Conservation (phyloP, 2,329 filamentous ascomycete species). For the Penicillium concentricum region DNA sequence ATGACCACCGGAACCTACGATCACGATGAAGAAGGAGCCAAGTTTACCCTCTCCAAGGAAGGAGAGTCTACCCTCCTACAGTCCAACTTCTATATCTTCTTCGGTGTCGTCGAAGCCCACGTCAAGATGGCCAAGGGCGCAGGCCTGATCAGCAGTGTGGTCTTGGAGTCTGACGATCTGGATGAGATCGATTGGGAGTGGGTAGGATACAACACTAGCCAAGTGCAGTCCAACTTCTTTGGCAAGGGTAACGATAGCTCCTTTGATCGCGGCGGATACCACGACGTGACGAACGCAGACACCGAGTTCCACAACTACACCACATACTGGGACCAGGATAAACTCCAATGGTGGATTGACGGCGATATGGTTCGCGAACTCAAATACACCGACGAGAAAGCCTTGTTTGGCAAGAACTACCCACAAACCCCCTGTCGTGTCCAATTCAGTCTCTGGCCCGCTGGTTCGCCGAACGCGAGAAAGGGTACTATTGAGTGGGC, state of each 20-base stretch:
- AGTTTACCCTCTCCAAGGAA: constrained; percentile 68
- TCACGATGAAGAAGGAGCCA: constrained; percentile 64
- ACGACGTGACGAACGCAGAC: constrained; percentile 61
- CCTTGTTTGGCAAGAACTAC: constrained; percentile 53
- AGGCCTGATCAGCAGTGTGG: constrained; percentile 78
- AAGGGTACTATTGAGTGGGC: constrained; percentile 64
- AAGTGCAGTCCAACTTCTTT: constrained; percentile 85
- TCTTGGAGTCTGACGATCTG: constrained; percentile 77
- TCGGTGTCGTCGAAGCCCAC: constrained; percentile 72
- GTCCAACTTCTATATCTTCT: constrained; percentile 82
- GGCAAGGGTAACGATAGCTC: constrained; percentile 77
- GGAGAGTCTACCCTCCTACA: constrained; percentile 77
- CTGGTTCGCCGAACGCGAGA: constrained; percentile 49
- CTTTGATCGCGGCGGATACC: constrained; percentile 80
- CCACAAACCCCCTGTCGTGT: constrained; percentile 73
- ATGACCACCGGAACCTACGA: constrained; percentile 64
- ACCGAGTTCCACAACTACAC: constrained; percentile 50
- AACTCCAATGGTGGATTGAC: constrained; percentile 67
- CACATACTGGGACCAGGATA: constrained; percentile 66
- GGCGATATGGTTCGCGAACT: constrained; percentile 61
- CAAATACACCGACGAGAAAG: constrained; percentile 53
- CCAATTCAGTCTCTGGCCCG: constrained; percentile 68
- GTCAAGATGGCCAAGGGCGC: constrained; percentile 73
- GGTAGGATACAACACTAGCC: constrained; percentile 39
- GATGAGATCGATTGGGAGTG: constrained; percentile 78